phyloP scores from a whole-genome alignment of 1,284 basidiomycete species.

The Cryptococcus neoformans region DNA sequence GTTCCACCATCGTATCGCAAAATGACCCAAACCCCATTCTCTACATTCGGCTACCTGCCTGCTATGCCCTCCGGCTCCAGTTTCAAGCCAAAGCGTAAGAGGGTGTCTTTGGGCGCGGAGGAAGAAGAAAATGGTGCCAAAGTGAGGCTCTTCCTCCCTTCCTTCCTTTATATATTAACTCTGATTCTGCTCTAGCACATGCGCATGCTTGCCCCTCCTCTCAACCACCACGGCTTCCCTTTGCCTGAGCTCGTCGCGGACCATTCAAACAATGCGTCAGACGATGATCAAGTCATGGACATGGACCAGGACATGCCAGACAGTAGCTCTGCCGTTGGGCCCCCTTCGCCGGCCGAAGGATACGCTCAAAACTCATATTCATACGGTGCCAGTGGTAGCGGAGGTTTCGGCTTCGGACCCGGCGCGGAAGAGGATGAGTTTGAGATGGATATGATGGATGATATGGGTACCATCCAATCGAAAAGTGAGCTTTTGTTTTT shows the following conservation, averaged over 20 bases:
- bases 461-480: slow-evolving; percentile 9
- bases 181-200: slow-evolving; percentile 15
- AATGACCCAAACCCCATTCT: background rate
- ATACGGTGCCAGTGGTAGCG: slow-evolving; percentile 30
- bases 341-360: slow-evolving; percentile 1
- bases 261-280: slow-evolving; percentile 34
- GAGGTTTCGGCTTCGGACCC: slow-evolving; percentile 45
- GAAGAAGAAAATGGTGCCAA: slow-evolving; percentile 21
- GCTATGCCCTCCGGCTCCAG: slow-evolving; percentile 8
- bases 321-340: slow-evolving; percentile 2
- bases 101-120: slow-evolving; percentile 18
- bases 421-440: slow-evolving; percentile 45
- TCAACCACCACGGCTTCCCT: slow-evolving; percentile 22
- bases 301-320: slow-evolving; percentile 32
- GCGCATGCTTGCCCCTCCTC: slow-evolving; percentile 25
- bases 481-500: slow-evolving; percentile 8
- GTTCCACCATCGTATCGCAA: background rate
- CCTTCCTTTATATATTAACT: background rate
- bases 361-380: slow-evolving; percentile 10
- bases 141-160: slow-evolving; percentile 15
- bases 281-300: slow-evolving; percentile 40
- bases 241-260: slow-evolving; percentile 40
- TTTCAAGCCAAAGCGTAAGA: slow-evolving; percentile 43
- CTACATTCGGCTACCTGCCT: background rate
- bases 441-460: slow-evolving; percentile 20